These are phyloP conservation scores for Dipsacomyces acuminosporus DNA, from an alignment of 371 early-diverging fungal species.

Conservation along the genomic window DNA sequence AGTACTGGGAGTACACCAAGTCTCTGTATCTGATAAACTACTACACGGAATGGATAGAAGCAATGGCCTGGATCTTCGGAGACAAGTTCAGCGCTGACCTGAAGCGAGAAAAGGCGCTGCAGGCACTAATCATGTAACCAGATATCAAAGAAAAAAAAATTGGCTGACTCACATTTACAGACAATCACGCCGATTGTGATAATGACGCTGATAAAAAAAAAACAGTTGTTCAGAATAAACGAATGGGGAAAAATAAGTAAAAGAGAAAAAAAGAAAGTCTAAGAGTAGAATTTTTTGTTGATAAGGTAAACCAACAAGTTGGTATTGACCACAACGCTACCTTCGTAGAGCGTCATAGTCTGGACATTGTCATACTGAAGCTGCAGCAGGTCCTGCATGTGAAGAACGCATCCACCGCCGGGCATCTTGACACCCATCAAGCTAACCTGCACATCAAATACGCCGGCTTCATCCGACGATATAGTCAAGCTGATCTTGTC, in stretches of 20 bases:
- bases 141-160: constrained; percentile 3
- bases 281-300: constrained; percentile 87
- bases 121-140: neutral
- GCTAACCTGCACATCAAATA: constrained; percentile 81
- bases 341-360: constrained; percentile 83
- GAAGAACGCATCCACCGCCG: constrained; percentile 69
- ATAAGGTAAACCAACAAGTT: constrained; percentile 90
- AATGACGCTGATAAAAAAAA: too few species aligned
- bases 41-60: too few species aligned
- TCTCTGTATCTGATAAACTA: too few species aligned
- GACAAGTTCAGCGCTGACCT: too few species aligned
- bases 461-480: constrained; percentile 86
- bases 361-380: constrained; percentile 88
- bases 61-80: too few species aligned
- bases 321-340: constrained; percentile 88
- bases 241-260: constrained; percentile 1
- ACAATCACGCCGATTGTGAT: too few species aligned
- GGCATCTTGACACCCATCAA: constrained; percentile 73
- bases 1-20: too few species aligned
- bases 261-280: neutral
- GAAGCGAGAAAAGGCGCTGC: too few species aligned
- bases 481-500: constrained; percentile 85
- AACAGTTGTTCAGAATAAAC: neutral
- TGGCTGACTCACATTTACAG: too few species aligned
- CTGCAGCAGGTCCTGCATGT: constrained; percentile 88